Percentiles rank a stretch among this genome's conserved stretches.
phyloP scores from a whole-genome alignment of 1,284 basidiomycete species.

The Calocybe gambosa region DNA sequence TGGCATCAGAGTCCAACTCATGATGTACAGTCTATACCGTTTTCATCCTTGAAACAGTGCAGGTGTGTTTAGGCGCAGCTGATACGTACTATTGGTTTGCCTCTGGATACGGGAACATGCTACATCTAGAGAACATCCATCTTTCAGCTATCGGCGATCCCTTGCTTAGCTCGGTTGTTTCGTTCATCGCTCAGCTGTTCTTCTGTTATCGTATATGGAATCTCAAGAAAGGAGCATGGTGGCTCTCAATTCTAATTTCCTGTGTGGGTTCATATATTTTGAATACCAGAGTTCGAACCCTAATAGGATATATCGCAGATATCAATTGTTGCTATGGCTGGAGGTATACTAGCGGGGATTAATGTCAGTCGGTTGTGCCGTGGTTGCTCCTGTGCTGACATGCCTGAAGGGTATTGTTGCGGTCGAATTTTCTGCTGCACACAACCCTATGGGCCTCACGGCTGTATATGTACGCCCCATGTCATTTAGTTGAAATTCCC shows the following conservation, averaged over 20 bases:
- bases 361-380: no score
- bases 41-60: slow-evolving; percentile 17
- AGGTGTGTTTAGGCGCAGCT: slow-evolving; percentile 16
- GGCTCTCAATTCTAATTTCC: slow-evolving; percentile 14
- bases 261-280: slow-evolving; percentile 1
- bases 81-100: slow-evolving; percentile 21
- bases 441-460: no score
- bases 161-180: slow-evolving; percentile 18
- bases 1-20: not conserved
- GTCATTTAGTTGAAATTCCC: not conserved
- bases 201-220: slow-evolving; percentile 22
- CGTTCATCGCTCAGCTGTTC: slow-evolving; percentile 19
- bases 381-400: no score
- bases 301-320: not conserved
- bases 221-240: slow-evolving; percentile 12
- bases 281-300: not conserved
- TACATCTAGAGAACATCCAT: slow-evolving; percentile 11
- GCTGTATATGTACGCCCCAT: not conserved
- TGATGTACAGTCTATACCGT: slow-evolving; percentile 15
- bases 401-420: no score
- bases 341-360: not conserved
- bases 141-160: slow-evolving; percentile 16
- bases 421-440: no score
- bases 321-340: slow-evolving; percentile 11
- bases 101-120: slow-evolving; percentile 18